phyloP scores from a whole-genome alignment of 2,329 filamentous ascomycete genomes.

The Nakataea oryzae region DNA sequence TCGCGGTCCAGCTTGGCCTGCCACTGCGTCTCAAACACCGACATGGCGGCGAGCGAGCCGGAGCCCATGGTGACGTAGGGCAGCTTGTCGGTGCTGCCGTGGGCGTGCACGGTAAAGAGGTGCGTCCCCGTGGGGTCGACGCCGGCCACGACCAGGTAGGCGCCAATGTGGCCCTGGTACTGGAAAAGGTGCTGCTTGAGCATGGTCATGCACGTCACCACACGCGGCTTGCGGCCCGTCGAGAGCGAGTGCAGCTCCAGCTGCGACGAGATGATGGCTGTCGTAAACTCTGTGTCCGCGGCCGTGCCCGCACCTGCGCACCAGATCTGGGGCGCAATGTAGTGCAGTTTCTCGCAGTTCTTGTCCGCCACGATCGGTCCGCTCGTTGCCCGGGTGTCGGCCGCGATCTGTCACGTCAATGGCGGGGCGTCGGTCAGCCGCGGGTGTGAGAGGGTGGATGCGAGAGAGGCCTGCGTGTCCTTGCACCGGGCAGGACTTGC shows the following conservation, averaged over 20 bases:
- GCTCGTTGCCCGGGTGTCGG: conserved; percentile 93
- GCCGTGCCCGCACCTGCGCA: conserved; percentile 96
- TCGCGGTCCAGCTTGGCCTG: conserved; percentile 66
- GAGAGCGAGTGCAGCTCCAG: conserved; percentile 95
- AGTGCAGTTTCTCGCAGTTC: conserved; percentile 99
- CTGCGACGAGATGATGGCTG: conserved; percentile 95
- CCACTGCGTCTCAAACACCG: conserved; percentile 95
- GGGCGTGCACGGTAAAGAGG: conserved; percentile 96
- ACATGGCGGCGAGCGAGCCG: conserved; percentile 93
- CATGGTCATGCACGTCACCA: conserved; percentile 98
- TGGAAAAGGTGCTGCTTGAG: conserved; percentile 99
- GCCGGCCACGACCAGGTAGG: conserved; percentile 93
- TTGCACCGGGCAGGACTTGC: not conserved
- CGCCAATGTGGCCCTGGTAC: conserved; percentile 95
- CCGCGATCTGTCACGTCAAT: conserved; percentile 60
- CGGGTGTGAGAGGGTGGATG: not conserved
- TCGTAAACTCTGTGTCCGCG: conserved; percentile 98
- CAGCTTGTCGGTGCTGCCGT: conserved; percentile 96
- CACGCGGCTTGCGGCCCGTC: conserved; percentile 90
- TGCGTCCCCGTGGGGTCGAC: conserved; percentile 92
- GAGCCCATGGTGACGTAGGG: conserved; percentile 99
- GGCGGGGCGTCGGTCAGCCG: not conserved
- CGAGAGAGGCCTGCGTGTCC: not conserved
- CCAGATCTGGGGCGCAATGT: conserved; percentile 98
- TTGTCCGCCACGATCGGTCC: conserved; percentile 99